Evolutionary conservation across 2,329 filamentous ascomycete genomes (phyloP).

Genomic region (Drechslerella dactyloides): DNA sequence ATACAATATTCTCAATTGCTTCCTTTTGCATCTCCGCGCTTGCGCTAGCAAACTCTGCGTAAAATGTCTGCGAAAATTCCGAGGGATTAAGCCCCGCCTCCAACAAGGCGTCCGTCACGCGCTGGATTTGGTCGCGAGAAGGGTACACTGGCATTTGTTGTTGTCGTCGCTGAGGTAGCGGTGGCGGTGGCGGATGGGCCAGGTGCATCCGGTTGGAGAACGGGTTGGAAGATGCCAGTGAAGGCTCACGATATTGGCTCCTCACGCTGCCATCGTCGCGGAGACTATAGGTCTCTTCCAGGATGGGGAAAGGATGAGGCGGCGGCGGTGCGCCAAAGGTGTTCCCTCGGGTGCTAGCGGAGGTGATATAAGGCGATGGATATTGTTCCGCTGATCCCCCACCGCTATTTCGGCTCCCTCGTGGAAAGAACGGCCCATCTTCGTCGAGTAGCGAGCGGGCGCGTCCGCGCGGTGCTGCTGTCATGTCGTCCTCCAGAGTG

Average conservation of each 20-base stretch:
- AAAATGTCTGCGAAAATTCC: conserved; percentile 35
- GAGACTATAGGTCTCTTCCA: conserved; percentile 40
- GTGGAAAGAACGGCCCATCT: conserved; percentile 38
- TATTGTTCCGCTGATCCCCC: conserved; percentile 26
- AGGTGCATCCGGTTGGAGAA: conserved; percentile 44
- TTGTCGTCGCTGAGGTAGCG: conserved; percentile 20
- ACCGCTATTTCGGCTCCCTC: conserved; percentile 24
- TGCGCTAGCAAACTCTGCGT: conserved; percentile 41
- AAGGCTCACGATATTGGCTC: conserved; percentile 43
- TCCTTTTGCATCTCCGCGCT: conserved; percentile 45
- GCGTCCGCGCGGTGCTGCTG: conserved; percentile 20
- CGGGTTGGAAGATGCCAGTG: conserved; percentile 42
- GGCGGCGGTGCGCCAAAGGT: conserved; percentile 26
- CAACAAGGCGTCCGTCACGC: conserved; percentile 28
- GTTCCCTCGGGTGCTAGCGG: conserved; percentile 29
- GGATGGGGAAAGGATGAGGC: conserved; percentile 33
- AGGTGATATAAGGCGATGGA: conserved; percentile 38
- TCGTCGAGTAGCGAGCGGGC: conserved; percentile 29
- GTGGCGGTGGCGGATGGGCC: conserved; percentile 36
- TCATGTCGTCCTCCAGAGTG: conserved; percentile 34
- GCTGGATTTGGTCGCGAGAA: conserved; percentile 30
- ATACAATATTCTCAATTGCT: conserved; percentile 38
- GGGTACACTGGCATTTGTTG: conserved; percentile 35
- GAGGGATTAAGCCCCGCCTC: conserved; percentile 39
- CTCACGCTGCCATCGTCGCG: conserved; percentile 44